phyloP scores from a whole-genome alignment of 106 monocot genomes.

The Dendrobium huoshanense region DNA sequence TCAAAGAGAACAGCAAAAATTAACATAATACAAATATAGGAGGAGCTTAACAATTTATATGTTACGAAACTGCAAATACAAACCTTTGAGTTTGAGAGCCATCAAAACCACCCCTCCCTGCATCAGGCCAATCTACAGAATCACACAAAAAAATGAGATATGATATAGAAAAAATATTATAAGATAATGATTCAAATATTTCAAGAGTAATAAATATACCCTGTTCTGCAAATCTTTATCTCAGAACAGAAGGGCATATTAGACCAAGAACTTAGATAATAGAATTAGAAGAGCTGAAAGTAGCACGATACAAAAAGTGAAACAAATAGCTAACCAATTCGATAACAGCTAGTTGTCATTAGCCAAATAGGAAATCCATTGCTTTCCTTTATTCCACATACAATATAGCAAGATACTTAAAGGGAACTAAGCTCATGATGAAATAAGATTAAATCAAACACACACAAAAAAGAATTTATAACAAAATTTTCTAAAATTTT shows the following conservation, averaged over 20 bases:
- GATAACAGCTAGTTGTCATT: background rate
- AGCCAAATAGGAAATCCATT: background rate
- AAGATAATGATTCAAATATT: background rate
- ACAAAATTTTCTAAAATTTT: no score
- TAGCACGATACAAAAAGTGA: background rate
- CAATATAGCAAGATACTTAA: no score
- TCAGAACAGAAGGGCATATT: background rate
- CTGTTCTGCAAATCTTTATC: background rate
- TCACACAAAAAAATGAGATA: background rate
- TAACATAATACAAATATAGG: background rate
- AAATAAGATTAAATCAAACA: no score
- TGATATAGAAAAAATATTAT: background rate
- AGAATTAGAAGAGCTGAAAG: background rate
- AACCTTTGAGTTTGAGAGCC: conserved; percentile 14
- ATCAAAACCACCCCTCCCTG: conserved; percentile 42
- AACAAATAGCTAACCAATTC: background rate
- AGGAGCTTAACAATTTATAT: background rate
- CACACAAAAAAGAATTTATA: no score
- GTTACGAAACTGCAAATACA: background rate
- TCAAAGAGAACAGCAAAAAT: background rate
- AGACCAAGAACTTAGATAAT: background rate
- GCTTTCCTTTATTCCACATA: no score
- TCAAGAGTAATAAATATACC: background rate
- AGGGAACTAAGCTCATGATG: no score
- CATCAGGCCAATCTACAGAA: conserved; percentile 50